These are phyloP conservation scores for Fremontodendron californicum DNA, from an alignment of 345 rosid species.

Conservation along the genomic window DNA sequence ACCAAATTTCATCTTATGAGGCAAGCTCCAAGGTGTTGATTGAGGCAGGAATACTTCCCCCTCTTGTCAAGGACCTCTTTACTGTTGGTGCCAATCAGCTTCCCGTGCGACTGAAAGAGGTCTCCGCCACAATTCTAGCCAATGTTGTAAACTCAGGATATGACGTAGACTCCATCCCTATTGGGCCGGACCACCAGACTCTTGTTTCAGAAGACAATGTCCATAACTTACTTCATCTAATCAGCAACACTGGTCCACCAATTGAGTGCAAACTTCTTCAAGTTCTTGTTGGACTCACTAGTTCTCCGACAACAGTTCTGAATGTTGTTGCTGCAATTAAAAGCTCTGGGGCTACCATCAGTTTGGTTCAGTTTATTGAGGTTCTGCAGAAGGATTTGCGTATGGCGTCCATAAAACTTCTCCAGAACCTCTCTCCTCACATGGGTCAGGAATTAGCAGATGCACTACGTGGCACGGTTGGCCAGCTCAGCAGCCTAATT, in stretches of 20 bases:
- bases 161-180: slow-evolving; percentile 60
- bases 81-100: slow-evolving; percentile 69
- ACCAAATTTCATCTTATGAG: slow-evolving; percentile 74
- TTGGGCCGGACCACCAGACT: slow-evolving; percentile 72
- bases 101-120: slow-evolving; percentile 85
- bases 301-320: slow-evolving; percentile 52
- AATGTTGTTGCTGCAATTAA: slow-evolving; percentile 79
- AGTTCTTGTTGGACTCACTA: slow-evolving; percentile 95
- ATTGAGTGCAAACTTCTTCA: slow-evolving; percentile 90
- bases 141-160: slow-evolving; percentile 74
- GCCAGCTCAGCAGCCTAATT: slow-evolving; percentile 78
- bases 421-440: slow-evolving; percentile 71
- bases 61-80: slow-evolving; percentile 81
- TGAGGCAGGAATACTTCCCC: slow-evolving; percentile 78
- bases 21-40: slow-evolving; percentile 79
- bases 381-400: slow-evolving; percentile 77
- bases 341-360: slow-evolving; percentile 85
- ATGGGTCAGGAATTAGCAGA: slow-evolving; percentile 87
- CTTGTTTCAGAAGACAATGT: slow-evolving; percentile 80
- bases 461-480: slow-evolving; percentile 67
- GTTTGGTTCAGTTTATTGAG: slow-evolving; percentile 96
- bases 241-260: slow-evolving; percentile 95
- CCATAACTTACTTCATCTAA: slow-evolving; percentile 73
- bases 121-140: slow-evolving; percentile 90
- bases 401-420: slow-evolving; percentile 75